Base-by-base conservation (phyloP, 164 flowering plant species). In the Piper betle region DNA sequence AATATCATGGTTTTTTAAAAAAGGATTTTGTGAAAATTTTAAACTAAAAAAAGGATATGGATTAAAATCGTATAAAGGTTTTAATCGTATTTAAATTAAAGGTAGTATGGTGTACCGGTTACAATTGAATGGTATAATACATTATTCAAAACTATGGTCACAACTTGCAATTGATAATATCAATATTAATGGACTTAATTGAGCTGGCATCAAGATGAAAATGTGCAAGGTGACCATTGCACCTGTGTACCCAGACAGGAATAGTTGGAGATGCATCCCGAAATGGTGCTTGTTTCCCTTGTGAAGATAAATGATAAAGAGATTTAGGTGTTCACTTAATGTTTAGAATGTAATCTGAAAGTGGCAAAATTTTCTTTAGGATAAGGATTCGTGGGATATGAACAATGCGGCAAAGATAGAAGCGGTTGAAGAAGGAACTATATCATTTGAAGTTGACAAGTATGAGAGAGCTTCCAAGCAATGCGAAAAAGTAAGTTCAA, bases 311-410 rank as follows among this genome's bases (percentile, higher is more conserved):
- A 17, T 6, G 12, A 1, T 38, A 54, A 53, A 39, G 8, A 42
- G 38, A 17, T 11, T 56, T n/a, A n/a, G n/a, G n/a, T n/a, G n/a
- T n/a, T n/a, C n/a, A n/a, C n/a, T n/a, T n/a, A n/a, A n/a, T n/a
- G n/a, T n/a, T n/a, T n/a, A n/a, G n/a, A n/a, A n/a, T n/a, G n/a
- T n/a, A n/a, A n/a, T n/a, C n/a, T n/a, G n/a, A n/a, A n/a, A n/a
- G n/a, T n/a, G n/a, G n/a, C n/a, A n/a, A n/a, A n/a, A n/a, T 33
- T 20, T 4, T n/a, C 7, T 62, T 50, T 72, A 92, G 98, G 99
- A 90, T 20, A 93, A 83, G 68, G 99, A 93, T 58, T 90, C 99
- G 2, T 93, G 97, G 99, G 99, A 93, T 54, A 81, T 93, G 97
- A 90, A 73, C 73, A 90, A 85, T 3, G 61, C 65, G 50, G 99